These are phyloP conservation scores for Leucocoprinus leucothites DNA, from an alignment of 768 basidiomycete genomes.

Conservation along the genomic window DNA sequence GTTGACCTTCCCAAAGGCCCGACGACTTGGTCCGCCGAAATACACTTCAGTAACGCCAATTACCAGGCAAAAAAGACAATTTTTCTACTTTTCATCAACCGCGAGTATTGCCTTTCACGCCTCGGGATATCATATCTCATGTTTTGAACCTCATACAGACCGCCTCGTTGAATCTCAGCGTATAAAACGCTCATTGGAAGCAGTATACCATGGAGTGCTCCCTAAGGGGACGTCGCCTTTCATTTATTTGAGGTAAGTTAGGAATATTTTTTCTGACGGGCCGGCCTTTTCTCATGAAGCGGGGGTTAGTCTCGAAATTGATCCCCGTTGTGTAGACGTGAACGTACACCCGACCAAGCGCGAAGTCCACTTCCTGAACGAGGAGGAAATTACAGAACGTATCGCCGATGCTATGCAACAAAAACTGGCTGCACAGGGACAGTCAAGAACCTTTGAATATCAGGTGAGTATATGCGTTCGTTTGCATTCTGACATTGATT, in stretches of 20 bases:
- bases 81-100: slow-evolving; percentile 92
- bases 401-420: slow-evolving; percentile 74
- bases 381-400: slow-evolving; percentile 78
- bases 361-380: slow-evolving; percentile 92
- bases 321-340: slow-evolving; percentile 88
- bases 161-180: slow-evolving; percentile 87
- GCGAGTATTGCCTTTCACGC: slow-evolving; percentile 40
- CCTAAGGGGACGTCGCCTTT: slow-evolving; percentile 91
- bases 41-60: slow-evolving; percentile 81
- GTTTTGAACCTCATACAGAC: slow-evolving; percentile 44
- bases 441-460: slow-evolving; percentile 71
- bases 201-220: slow-evolving; percentile 77
- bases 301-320: slow-evolving; percentile 64
- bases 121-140: neutral
- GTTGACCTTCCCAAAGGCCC: slow-evolving; percentile 27
- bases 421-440: slow-evolving; percentile 55
- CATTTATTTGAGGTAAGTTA: slow-evolving; percentile 84
- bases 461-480: slow-evolving; percentile 41
- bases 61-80: slow-evolving; percentile 85
- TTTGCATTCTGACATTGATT: neutral
- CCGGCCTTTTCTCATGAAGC: neutral
- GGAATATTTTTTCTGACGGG: neutral
- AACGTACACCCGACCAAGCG: slow-evolving; percentile 98
- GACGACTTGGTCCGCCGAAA: slow-evolving; percentile 65
- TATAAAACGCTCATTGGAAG: slow-evolving; percentile 86